phyloP scores from a whole-genome alignment of 352 stramenopile species.

The Plasmopara viticola region DNA sequence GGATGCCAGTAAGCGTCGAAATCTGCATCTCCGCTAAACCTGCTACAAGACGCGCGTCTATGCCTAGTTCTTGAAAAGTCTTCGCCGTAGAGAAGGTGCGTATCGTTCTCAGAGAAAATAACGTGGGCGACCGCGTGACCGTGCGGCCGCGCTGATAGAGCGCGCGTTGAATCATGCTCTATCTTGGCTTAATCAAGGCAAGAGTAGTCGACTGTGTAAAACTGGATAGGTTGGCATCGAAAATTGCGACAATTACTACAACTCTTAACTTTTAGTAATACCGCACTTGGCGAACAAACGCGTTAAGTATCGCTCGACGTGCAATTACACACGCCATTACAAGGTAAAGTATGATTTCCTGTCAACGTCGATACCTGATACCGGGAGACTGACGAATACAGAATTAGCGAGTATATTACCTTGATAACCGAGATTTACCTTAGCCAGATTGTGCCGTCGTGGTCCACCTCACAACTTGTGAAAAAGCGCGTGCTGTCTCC shows the following conservation, averaged over 20 bases:
- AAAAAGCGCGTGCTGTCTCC: no score
- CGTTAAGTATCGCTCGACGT: no score
- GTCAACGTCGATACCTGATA: no score
- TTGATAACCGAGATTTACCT: background rate
- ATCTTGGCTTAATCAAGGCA: background rate
- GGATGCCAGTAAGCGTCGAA: conserved; percentile 40
- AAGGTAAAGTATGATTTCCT: no score
- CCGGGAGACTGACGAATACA: no score
- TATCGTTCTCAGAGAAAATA: background rate
- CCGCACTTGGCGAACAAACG: no score
- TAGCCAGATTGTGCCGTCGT: conserved; percentile 6
- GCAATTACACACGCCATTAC: no score
- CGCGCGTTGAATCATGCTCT: conserved; percentile 4
- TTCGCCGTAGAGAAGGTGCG: conserved; percentile 8
- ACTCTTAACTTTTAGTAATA: no score
- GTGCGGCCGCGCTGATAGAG: conserved; percentile 5
- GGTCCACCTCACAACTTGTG: conserved; percentile 8
- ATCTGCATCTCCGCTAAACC: conserved; percentile 49
- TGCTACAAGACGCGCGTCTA: conserved; percentile 33
- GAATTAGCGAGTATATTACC: no score
- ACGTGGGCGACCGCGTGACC: conserved; percentile 1
- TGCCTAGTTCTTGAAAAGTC: conserved; percentile 35
- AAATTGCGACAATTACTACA: no score
- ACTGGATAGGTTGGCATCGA: no score
- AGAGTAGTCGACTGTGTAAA: no score